Base-by-base conservation (phyloP, 2,329 filamentous ascomycete genomes). In the Cadophora sp. region DNA sequence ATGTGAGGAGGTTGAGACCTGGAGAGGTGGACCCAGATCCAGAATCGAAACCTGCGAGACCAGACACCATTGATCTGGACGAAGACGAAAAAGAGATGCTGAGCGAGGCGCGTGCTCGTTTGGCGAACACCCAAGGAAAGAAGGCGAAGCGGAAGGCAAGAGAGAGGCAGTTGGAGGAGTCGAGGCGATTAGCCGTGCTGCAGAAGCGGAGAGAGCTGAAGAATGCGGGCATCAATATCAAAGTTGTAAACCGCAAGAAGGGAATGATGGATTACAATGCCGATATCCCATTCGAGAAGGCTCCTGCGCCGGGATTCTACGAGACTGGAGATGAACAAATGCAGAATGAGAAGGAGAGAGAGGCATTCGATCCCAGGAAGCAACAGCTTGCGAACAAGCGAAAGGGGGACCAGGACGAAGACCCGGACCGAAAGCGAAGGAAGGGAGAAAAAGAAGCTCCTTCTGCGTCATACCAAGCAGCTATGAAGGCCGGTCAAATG, bases 81-180 rank as follows among this genome's bases (percentile, higher is more conserved):
- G 96, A 99, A 79, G 96, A 99, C 77, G 96, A 99, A 80, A 98
- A 99, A 83, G 96, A 99, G 81, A 99, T 99, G 96, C 81, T 99
- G 76, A 97, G 94, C 78, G 96, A 99, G 82, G 96, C 96, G 73
- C 92, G 96, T 77, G 96, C 96, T 65, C 93, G 96, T 81, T 83
- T 99, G 71, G 96, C 96, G 70, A 99, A 99, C 76, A 98, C 96
- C 13, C 96, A 98, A 80, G 96, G 96, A 78, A 99, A 99, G 82
- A 99, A 99, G 83, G 96, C 96, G 7, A 99, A 99, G 84, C 85
- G 96, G 73, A 99, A 99, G 84, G 96, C 96, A 41, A 88, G 96
- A 75, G 96, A 99, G 80, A 87, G 96, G 70, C 95, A 98, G 78
- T 86, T 99, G 73, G 96, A 99, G 78, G 95, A 98, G 81, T 97